Base-by-base conservation (phyloP, 768 basidiomycete species). In the Leccinum boreale region DNA sequence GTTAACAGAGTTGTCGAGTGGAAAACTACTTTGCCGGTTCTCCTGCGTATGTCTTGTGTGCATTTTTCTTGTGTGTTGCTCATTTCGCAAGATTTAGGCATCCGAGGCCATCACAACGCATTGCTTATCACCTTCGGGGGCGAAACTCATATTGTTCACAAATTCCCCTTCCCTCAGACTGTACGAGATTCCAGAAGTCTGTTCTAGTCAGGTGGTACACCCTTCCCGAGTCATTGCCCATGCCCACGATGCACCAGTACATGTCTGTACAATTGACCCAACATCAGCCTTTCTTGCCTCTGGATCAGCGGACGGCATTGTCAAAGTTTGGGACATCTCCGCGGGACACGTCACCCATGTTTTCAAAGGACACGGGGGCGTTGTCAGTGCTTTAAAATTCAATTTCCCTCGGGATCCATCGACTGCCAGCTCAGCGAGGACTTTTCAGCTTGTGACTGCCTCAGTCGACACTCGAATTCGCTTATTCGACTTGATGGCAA, bases 331-430 rank as follows among this genome's bases (percentile, higher is more conserved):
- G 94, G 89, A 97, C 70, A 85, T 94, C 48, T 74, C 79, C 4
- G 86, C 86, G 24, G 95, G 94, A 33, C 94, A 87, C 69, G 84
- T 91, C 31, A 99, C 97, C 0, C 97, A 99, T 71, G 81, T 94
- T 12, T 94, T 96, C 80, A 90, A 90, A 67, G 96, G 95, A 2
- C 97, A 98, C 69, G 97, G 95, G 5, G 97, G 97, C n/a, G 92
- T 97, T 58, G 88, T 99, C 70, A 92, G 90, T 63, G 94, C 96
- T 15, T 76, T 98, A 58, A 77, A 82, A 24, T 99, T 95, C 75
- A 89, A 87, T 70, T 91, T 88, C 64, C 87, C 86, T 21, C 82
- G 78, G 58, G 81, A 89, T 59, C 76, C 79, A 3, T 82, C 83
- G 8, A 76, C 75, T 33, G 74, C 79, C 28, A 71, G 64, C 42